phyloP scores from a whole-genome alignment of 1,284 basidiomycete genomes.

The Sporisorium reilianum region DNA sequence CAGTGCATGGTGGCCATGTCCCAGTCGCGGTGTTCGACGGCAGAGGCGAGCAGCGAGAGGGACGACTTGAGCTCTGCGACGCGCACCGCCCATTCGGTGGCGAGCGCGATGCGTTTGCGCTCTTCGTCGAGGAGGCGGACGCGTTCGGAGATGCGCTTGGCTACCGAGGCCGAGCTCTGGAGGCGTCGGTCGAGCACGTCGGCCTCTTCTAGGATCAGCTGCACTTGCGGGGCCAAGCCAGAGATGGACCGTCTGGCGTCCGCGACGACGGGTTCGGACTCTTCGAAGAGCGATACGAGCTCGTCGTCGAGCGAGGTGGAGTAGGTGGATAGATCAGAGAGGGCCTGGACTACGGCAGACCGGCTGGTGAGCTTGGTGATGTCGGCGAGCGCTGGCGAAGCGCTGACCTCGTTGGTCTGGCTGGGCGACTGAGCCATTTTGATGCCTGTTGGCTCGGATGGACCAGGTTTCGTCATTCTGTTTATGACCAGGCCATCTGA shows the following conservation, averaged over 20 bases:
- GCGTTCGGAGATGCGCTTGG: constrained; percentile 87
- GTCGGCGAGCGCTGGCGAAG: constrained; percentile 23
- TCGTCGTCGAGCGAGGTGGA: constrained; percentile 82
- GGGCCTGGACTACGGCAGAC: constrained; percentile 58
- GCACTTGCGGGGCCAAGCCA: constrained; percentile 76
- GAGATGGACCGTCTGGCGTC: constrained; percentile 66
- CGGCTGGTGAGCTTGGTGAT: constrained; percentile 46
- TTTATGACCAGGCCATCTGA: neutral
- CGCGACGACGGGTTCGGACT: constrained; percentile 63
- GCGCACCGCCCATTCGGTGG: constrained; percentile 84
- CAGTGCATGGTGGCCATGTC: constrained; percentile 92
- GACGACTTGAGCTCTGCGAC: constrained; percentile 93
- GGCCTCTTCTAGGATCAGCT: constrained; percentile 77
- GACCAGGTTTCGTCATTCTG: constrained; percentile 25
- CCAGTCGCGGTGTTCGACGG: constrained; percentile 91
- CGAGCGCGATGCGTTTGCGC: constrained; percentile 85
- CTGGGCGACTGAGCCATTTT: constrained; percentile 11
- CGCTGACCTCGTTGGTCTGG: constrained; percentile 5
- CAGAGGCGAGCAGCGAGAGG: constrained; percentile 78
- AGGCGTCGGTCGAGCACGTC: constrained; percentile 75
- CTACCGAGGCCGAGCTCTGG: constrained; percentile 80
- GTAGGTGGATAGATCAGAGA: constrained; percentile 78
- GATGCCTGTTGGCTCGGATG: constrained; percentile 3
- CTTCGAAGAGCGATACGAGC: constrained; percentile 79
- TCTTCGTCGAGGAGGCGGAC: constrained; percentile 90